Conservation (phyloP, 2,329 filamentous ascomycete genomes). For the Periconia sp. region DNA sequence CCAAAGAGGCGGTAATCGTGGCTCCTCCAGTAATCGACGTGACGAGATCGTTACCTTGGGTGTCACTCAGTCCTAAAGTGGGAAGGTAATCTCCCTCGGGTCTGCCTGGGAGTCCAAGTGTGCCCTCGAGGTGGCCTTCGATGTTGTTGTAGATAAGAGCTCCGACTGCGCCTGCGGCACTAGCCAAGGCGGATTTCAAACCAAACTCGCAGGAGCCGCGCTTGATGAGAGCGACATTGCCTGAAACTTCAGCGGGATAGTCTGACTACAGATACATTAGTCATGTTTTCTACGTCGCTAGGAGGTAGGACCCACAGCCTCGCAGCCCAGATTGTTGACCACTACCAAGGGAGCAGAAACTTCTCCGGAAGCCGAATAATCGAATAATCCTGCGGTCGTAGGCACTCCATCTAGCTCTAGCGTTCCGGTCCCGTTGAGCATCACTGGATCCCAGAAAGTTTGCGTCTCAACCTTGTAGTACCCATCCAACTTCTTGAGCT, state of each 20-base stretch:
- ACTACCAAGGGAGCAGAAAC: conserved; percentile 31
- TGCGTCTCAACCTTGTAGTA: conserved; percentile 47
- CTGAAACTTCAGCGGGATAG: conserved; percentile 64
- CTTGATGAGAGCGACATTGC: conserved; percentile 72
- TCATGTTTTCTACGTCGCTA: neutral
- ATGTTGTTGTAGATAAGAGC: conserved; percentile 79
- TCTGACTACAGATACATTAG: conserved; percentile 53
- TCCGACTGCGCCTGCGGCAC: conserved; percentile 71
- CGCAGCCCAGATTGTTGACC: conserved; percentile 40
- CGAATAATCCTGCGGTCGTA: conserved; percentile 23
- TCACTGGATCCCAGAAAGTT: conserved; percentile 28
- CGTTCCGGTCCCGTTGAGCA: conserved; percentile 24
- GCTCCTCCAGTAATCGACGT: conserved; percentile 57
- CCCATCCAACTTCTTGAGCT: conserved; percentile 33
- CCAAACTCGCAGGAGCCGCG: conserved; percentile 76
- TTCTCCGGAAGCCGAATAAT: conserved; percentile 34
- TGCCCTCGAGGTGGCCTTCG: conserved; percentile 63
- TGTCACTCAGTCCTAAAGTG: conserved; percentile 69
- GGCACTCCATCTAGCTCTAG: conserved; percentile 25
- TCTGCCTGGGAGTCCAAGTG: conserved; percentile 67
- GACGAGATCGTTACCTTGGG: conserved; percentile 64
- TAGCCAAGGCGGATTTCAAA: conserved; percentile 71
- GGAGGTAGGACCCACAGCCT: conserved; percentile 22
- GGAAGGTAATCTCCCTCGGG: conserved; percentile 64
- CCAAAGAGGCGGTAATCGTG: conserved; percentile 45